A percentile compares a stretch with the other conserved stretches of the same genome.
phyloP scores from a whole-genome alignment of 2,329 filamentous ascomycete species.

The Cordyceps farinosa region DNA sequence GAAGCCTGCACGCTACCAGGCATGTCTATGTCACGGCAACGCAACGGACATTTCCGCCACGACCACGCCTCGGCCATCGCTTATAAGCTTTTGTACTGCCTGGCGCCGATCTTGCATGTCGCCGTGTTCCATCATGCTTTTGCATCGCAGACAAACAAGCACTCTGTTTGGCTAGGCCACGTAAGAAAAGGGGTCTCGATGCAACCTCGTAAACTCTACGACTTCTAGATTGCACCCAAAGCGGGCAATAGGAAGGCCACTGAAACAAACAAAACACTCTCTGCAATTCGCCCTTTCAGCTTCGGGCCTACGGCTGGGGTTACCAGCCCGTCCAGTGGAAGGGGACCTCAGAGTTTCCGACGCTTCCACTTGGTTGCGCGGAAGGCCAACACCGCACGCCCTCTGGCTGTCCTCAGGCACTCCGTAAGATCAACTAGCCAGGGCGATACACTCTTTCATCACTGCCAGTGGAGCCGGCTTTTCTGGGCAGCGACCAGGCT shows the following conservation, averaged over 20 bases:
- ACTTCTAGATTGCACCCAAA: not conserved
- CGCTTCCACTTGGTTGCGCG: not conserved
- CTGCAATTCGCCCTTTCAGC: not conserved
- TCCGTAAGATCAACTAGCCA: not conserved
- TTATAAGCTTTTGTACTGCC: not conserved
- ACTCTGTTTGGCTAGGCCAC: not conserved
- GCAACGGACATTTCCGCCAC: constrained; percentile 1
- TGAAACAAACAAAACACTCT: not conserved
- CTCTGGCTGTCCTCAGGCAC: not conserved
- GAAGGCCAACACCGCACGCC: constrained; percentile 1
- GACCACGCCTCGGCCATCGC: not conserved
- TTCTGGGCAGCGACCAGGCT: not conserved
- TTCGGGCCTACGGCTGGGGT: not conserved
- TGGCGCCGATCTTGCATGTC: constrained; percentile 9
- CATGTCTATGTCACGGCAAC: not conserved
- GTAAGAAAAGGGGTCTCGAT: not conserved
- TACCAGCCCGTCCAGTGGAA: not conserved
- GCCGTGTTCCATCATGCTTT: not conserved
- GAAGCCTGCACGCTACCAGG: too few relatives aligned
- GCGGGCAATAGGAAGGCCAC: not conserved
- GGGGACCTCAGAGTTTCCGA: not conserved
- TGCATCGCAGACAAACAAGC: not conserved
- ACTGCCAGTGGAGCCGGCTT: not conserved
- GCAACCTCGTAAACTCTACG: not conserved
- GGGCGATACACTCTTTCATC: not conserved